These are phyloP conservation scores for Ceratocystis eucalypticola DNA, from an alignment of 2,329 filamentous ascomycete species.

Conservation along the genomic window DNA sequence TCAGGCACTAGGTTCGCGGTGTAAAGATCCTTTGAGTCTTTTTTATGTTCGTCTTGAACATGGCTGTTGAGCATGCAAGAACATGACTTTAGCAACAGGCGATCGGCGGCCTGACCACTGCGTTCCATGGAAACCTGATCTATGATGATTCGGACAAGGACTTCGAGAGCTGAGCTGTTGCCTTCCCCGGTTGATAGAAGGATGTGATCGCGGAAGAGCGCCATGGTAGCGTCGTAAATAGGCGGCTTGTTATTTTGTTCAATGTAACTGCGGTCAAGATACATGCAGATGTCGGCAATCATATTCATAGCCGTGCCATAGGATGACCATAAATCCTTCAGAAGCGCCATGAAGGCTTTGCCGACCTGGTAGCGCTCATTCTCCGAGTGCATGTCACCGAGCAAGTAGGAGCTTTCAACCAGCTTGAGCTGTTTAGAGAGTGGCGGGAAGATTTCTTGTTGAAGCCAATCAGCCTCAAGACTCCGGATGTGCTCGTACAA, in stretches of 20 bases:
- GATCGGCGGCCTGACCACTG: constrained; percentile 77
- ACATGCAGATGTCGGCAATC: constrained; percentile 94
- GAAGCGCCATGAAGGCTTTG: constrained; percentile 58
- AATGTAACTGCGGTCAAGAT: constrained; percentile 79
- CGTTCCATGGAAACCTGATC: constrained; percentile 90
- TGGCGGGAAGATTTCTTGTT: constrained; percentile 53
- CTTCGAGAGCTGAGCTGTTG: constrained; percentile 46
- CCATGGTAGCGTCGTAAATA: constrained; percentile 75
- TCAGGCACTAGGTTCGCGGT: constrained; percentile 66
- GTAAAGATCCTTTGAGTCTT: constrained; percentile 70
- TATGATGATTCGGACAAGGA: constrained; percentile 69
- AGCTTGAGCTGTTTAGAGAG: constrained; percentile 60
- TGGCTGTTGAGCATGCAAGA: constrained; percentile 81
- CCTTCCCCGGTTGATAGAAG: constrained; percentile 43
- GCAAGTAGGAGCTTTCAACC: constrained; percentile 47
- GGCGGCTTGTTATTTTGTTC: constrained; percentile 56
- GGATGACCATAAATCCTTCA: constrained; percentile 72
- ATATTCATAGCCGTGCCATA: constrained; percentile 92
- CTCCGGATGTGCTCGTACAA: constrained; percentile 69
- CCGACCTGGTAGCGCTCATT: constrained; percentile 69
- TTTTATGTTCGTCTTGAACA: constrained; percentile 68
- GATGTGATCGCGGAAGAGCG: constrained; percentile 76
- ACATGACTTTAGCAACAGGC: constrained; percentile 66
- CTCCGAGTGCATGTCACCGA: constrained; percentile 50
- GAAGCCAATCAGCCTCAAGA: constrained; percentile 74